phyloP scores from a whole-genome alignment of 106 monocot genomes.

The Triglochin maritima region DNA sequence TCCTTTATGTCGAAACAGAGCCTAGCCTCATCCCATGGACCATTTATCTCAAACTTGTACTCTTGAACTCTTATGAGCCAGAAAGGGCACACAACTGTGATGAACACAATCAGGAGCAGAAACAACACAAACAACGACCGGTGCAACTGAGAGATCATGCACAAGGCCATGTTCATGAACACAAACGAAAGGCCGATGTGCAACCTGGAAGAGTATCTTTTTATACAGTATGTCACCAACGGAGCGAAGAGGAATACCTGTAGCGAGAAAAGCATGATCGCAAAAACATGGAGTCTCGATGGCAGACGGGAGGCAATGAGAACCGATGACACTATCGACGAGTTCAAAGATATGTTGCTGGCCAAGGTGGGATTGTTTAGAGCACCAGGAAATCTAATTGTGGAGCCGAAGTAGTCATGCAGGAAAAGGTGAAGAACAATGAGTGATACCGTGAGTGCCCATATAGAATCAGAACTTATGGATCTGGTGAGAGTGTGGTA shows the following conservation, averaged over 20 bases:
- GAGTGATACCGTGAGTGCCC: slow-evolving; percentile 61
- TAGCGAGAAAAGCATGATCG: slow-evolving; percentile 74
- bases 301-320: slow-evolving; percentile 85
- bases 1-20: slow-evolving; percentile 97
- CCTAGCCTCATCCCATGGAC: slow-evolving; percentile 99
- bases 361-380: slow-evolving; percentile 47
- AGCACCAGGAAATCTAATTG: slow-evolving; percentile 60
- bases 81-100: slow-evolving; percentile 70
- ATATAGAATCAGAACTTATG: slow-evolving; percentile 91
- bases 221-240: slow-evolving; percentile 58
- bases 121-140: slow-evolving; percentile 51
- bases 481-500: slow-evolving; percentile 85
- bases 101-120: slow-evolving; percentile 45
- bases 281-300: slow-evolving; percentile 86
- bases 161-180: slow-evolving; percentile 42
- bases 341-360: slow-evolving; percentile 83
- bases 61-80: slow-evolving; percentile 97
- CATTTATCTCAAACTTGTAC: slow-evolving; percentile 99
- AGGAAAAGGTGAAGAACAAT: slow-evolving; percentile 79
- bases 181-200: slow-evolving; percentile 52
- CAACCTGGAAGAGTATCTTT: slow-evolving; percentile 43
- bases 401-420: slow-evolving; percentile 70
- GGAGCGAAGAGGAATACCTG: slow-evolving; percentile 82
- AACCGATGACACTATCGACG: slow-evolving; percentile 84
- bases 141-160: slow-evolving; percentile 47